Base-by-base conservation (phyloP, 176 grass and related monocot genomes). In the Stipa capillata region DNA sequence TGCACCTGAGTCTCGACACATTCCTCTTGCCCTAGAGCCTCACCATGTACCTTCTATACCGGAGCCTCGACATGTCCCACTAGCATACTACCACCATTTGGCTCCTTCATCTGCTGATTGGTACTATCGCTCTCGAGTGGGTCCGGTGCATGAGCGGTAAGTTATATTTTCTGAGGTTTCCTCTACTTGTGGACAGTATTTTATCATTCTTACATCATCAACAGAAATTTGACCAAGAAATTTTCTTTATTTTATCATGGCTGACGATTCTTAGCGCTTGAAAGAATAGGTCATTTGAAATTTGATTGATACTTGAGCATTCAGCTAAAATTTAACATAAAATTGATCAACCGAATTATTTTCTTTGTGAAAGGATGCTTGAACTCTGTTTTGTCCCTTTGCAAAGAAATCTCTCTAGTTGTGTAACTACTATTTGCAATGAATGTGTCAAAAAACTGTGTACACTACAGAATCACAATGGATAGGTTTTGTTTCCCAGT, bases 31-130 rank as follows among this genome's bases (percentile, higher is more conserved):
- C 21, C 0, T 39, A 60, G 77, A 69, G 16, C 59, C 69, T 82
- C 78, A 40, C 17, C 66, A 79, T 85, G 76, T 43, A 12, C 33
- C 69, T 84, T 34, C 34, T 84, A 27, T 75, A 17, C 82, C 82
- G 70, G 82, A 89, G 53, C 77, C 64, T 80, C 87, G 63, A 20
- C 87, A 89, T 89, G 87, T 69, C 28, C 87, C 87, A 47, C 4
- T 0, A 72, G 77, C 39, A 0, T 85, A 85, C 60, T 81, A 85
- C 42, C 77, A 24, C 34, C 73, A 60, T 77, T 47, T 82, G 56
- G 72, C 54, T 85, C 71, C 69, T 60, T 45, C 69, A 76, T 81
- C 71, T 73, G 73, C 71, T 86, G 90, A 84, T 89, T 27, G 29
- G 1, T 90, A 76, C 58, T 93, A 87, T 82, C 81, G 28, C 1